These are phyloP conservation scores for Nakazawaea pomicola DNA, from an alignment of 805 yeast genomes.

Conservation along the genomic window DNA sequence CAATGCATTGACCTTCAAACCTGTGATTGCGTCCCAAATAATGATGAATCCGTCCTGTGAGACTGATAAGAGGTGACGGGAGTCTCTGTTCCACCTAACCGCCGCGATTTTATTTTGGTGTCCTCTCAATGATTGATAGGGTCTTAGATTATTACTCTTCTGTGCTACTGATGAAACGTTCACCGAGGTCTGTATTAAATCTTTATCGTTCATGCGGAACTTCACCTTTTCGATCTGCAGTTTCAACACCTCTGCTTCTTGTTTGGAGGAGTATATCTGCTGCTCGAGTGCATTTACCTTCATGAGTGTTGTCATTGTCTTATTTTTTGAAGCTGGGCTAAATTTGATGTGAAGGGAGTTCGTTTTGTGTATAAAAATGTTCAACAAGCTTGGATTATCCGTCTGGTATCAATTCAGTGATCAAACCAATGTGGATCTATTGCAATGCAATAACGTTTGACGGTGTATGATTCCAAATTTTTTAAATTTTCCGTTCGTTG, in stretches of 20 bases:
- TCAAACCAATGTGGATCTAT: no score
- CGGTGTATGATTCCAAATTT: no score
- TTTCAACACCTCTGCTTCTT: background rate
- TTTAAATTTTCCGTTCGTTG: no score
- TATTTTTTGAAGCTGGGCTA: background rate
- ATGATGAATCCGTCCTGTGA: slow-evolving; percentile 85
- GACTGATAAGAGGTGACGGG: slow-evolving; percentile 59
- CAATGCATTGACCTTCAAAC: slow-evolving; percentile 65
- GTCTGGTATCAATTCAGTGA: no score
- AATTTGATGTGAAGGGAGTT: no score
- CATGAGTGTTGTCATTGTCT: background rate
- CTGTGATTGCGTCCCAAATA: slow-evolving; percentile 76
- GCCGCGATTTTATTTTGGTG: slow-evolving; percentile 73
- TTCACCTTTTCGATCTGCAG: slow-evolving; percentile 7
- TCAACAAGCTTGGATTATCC: no score
- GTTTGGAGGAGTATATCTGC: background rate
- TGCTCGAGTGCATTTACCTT: background rate
- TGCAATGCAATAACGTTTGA: no score
- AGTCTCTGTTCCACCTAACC: slow-evolving; percentile 63
- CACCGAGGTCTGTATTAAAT: slow-evolving; percentile 1
- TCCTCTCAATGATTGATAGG: slow-evolving; percentile 40
- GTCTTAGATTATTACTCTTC: slow-evolving; percentile 11
- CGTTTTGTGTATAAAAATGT: no score
- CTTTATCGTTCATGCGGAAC: slow-evolving; percentile 5
- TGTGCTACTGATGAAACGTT: background rate